Base-by-base conservation (phyloP, 129 eudicot species). In the Dittrichia graveolens region DNA sequence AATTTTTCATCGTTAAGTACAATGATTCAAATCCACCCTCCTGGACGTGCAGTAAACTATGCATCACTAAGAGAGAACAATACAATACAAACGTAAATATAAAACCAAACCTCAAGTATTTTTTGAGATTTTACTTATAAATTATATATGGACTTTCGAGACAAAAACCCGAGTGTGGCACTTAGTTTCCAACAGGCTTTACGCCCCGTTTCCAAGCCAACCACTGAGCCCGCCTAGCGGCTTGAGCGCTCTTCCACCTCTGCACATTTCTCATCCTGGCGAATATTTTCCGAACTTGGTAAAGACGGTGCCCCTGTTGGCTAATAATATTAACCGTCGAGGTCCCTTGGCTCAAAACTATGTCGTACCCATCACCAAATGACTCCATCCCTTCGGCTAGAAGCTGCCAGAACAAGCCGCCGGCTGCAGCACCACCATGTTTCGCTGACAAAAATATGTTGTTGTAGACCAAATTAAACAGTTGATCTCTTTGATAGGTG, bases 361-460 rank as follows among this genome's bases (percentile, higher is more conserved):
- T 58, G 15, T 80, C 92, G 14, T 88, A 90, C 45, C 93, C 97
- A 70, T 94, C 99, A 55, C 89, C 62, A 61, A 84, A 88, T 0
- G 91, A 78, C 61, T 88, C 89, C 96, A 86, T 79, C 14, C 95
- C 95, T 43, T 81, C 82, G 11, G 86, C 80, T 53, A 94, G 56
- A 60, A 90, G 98, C 78, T 86, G 93, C 98, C 98, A 94, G 85
- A 90, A 90, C 56, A 94, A 80, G 12, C 87, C 97, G 3, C 99
- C 98, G 0, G 83, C 87, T 5, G 97, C 89, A 3, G 97, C 80
- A 18, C 98, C 98, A 35, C 98, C 91, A 38, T 77, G 88, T 66
- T 82, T 90, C 53, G 98, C 97, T 4, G 97, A 94, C 37, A 80
- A 74, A n/a, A 82, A 94, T 50, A 90, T 80, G 72, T 83, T 86